Base-by-base conservation (phyloP, 2,329 filamentous ascomycete genomes). In the Aureobasidium subglaciale region DNA sequence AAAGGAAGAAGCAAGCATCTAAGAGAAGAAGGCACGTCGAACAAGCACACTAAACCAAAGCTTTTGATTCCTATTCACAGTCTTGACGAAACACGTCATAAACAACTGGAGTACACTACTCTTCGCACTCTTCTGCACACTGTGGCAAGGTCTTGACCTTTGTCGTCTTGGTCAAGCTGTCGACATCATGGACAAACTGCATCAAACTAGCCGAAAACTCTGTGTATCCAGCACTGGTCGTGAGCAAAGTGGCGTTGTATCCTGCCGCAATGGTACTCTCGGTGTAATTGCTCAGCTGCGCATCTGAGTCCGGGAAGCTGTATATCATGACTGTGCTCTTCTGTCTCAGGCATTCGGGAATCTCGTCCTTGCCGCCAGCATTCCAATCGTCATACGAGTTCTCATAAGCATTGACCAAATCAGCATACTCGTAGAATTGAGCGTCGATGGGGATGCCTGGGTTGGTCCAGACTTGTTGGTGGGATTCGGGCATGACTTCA, bases 381-480 rank as follows among this genome's bases (percentile, higher is more conserved):
- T n/a, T 41, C 53, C 53, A 55, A 20, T 55, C 53, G 1, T 24
- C 18, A 11, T 55, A 55, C 4, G 30, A 29, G 13, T 45, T 46
- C 16, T 55, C 53, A n/a, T 46, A 55, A 1, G 54, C 54, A 16
- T 48, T 56, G 35, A 56, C 45, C 5, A 18, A 29, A 18, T 56
- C 54, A 2, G 54, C 54, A 18, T 49, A 56, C 1, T 48, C 43
- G 43, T 56, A 56, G 15, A 56, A 56, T 9, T 25, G 20, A 3
- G 32, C 34, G n/a, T 56, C 42, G 25, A 56, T 43, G 45, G 54
- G 38, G 54, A 41, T 49, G 6, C 58, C 58, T 5, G 58, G 58
- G 34, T 59, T 59, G n/a, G 50, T 49, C 42, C 43, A 56, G 40
- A 59, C 46, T 24, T 52, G 35, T 29, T 37, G 32, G 18, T 56